Conservation (phyloP, 139 green algal genomes). For the Chlorella sp. region DNA sequence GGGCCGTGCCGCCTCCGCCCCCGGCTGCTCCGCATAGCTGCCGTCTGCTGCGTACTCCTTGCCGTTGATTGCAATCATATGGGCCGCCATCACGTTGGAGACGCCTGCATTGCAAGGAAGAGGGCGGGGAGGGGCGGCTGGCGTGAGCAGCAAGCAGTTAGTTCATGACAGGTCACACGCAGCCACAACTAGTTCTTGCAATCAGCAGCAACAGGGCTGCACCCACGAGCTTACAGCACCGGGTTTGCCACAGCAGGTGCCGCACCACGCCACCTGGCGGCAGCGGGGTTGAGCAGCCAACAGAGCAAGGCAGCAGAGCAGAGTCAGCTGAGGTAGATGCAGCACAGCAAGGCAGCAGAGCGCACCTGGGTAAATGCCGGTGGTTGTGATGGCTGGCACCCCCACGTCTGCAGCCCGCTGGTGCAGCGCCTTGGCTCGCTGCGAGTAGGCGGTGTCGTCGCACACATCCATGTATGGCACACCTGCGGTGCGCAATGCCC, state of each 20-base stretch:
- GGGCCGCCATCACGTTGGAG: constrained; percentile 94
- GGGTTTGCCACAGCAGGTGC: too few relatives aligned
- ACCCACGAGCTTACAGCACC: too few relatives aligned
- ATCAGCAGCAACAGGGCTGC: too few relatives aligned
- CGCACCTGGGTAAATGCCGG: constrained; percentile 74
- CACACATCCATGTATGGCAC: constrained; percentile 96
- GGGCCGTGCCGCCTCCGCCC: constrained; percentile 50
- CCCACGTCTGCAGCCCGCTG: constrained; percentile 73
- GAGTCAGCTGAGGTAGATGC: not conserved
- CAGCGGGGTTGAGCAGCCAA: too few relatives aligned
- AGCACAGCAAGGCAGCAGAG: too few relatives aligned
- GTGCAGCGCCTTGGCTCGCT: constrained; percentile 64
- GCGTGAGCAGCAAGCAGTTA: not conserved
- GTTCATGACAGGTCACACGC: not conserved
- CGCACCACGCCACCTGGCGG: too few relatives aligned
- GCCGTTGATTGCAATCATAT: constrained; percentile 82
- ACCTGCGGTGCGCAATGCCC: too few relatives aligned
- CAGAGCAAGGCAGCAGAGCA: too few relatives aligned
- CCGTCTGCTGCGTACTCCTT: constrained; percentile 45
- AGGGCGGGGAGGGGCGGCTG: not conserved
- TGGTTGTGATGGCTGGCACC: constrained; percentile 90
- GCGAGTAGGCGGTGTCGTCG: constrained; percentile 83
- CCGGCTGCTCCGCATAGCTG: not conserved
- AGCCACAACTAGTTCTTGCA: too few relatives aligned
- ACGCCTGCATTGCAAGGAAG: constrained; percentile 70